Evolutionary conservation across 2,329 filamentous ascomycete genomes (phyloP), one percentile per base, ranked within the genome.

Genomic region (Ophidiomyces ophidiicola): DNA sequence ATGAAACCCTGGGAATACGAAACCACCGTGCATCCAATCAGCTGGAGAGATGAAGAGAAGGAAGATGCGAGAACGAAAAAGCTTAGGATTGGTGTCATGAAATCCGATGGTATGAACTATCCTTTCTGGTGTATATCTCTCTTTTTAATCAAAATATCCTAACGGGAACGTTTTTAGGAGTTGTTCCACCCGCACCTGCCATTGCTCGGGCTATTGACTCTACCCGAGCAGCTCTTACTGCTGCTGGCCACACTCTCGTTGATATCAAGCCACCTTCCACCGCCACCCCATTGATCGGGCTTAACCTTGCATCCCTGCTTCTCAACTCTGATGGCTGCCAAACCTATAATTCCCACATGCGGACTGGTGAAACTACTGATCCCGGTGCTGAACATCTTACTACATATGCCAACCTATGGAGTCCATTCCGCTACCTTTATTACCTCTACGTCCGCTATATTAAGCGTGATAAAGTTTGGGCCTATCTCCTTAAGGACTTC

Each of bases 1-100:
- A 88, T 90, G 77, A 68, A 82, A 60, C 84, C 86, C 0, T 94
- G 87, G 87, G 79, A 73, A 43, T 93, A 92, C 53, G 87, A 94
- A 55, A 78, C 84, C 50, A 80, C 76, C 0, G 83, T 88, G 1
- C 85, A 93, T 53, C 86, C 85, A 0, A 69, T 94, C n/a, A 67
- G 72, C 2, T 94, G 87, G 87, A 68, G 81, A 42, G 56, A 68
- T 2, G 68, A 80, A 0, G 51, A 77, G 1, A 73, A 76, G 48
- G 57, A 68, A 11, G 74, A 78, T 31, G 78, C 72, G 43, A 60
- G 64, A 24, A 67, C 71, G 20, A 80, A 77, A 57, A 73, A 72
- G 53, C 63, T 92, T 12, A 71, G 76, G 15, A 70, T 94, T 7
- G 87, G 87, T 3, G 66, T 94, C 11, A 68, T 94, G 64, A 71